Evolutionary conservation across 768 basidiomycete genomes (phyloP), one percentile per base, ranked within the genome.

Genomic region (Boletus huronensis): DNA sequence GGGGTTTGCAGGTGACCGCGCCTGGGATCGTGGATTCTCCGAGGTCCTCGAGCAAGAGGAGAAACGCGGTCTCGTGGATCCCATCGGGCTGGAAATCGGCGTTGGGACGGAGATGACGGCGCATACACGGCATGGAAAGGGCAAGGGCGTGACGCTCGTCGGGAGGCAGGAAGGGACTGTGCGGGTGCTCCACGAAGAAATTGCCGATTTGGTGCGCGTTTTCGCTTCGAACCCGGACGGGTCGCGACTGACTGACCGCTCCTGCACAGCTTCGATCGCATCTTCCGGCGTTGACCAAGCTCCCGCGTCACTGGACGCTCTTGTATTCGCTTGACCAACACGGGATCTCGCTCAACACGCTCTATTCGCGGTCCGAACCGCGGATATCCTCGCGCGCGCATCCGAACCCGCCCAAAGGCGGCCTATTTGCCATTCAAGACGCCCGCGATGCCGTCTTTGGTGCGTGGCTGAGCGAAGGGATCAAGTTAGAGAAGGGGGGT

Each of bases 271-370:
- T 94, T 25, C 85, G 90, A 0, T 71, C 83, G 1, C 76, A 84
- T 53, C 77, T 95, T 1, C 88, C 92, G 0, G 83, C 90, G 0
- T 79, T 94, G 6, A 76, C 82, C 2, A 85, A 87, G 5, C 80
- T 95, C 17, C 79, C 86, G 0, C 75, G 77, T 7, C 73, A 77
- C 28, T 96, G 93, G 93, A 79, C 80, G 0, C 79, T 95, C 0
- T 72, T 93, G 6, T 94, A 95, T 73, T 94, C 92, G 16, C 78
- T 97, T 17, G 96, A 98, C 64, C 94, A 97, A 64, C 90, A 98
- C 61, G 96, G 96, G 0, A 93, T 95, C 42, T 95, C 93, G 13
- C 77, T 98, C 14, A 84, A 87, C 42, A 97, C 96, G 1, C 79
- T 98, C 6, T 98, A 97, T 68, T 64, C 78, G 3, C 79, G 79